A percentile compares a stretch with the other conserved stretches of the same genome.
These are phyloP conservation scores for Chiua sp. DNA, from an alignment of 1,284 basidiomycete species.

Conservation along the genomic window DNA sequence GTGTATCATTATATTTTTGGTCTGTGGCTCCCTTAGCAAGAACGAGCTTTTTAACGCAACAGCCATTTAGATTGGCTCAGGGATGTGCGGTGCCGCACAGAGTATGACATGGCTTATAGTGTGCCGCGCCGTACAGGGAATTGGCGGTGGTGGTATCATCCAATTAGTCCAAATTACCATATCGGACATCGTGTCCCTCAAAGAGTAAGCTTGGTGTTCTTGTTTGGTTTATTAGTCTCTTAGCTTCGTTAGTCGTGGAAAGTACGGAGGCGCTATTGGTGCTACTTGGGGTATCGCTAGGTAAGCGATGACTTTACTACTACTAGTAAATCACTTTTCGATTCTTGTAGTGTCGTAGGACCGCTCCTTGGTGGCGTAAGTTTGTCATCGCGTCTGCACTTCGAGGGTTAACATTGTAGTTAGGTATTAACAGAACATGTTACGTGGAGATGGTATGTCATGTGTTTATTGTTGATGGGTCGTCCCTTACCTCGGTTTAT, in stretches of 20 bases:
- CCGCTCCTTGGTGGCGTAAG: slow-evolving; percentile 45
- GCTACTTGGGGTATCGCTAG: slow-evolving; percentile 51
- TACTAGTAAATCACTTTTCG: background rate
- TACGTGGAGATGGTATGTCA: slow-evolving; percentile 41
- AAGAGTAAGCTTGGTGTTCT: slow-evolving; percentile 23
- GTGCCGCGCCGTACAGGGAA: slow-evolving; percentile 55
- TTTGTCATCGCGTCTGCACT: background rate
- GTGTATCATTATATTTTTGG: slow-evolving; percentile 45
- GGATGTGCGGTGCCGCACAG: slow-evolving; percentile 56
- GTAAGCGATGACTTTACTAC: slow-evolving; percentile 27
- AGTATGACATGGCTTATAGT: slow-evolving; percentile 52
- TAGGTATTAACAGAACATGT: slow-evolving; percentile 47
- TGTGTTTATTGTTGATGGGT: background rate
- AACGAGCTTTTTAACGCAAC: background rate
- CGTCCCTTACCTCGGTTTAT: slow-evolving; percentile 2
- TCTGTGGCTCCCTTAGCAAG: slow-evolving; percentile 21
- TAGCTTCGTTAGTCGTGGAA: slow-evolving; percentile 38
- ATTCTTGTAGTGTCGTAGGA: slow-evolving; percentile 44
- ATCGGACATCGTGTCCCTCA: slow-evolving; percentile 44
- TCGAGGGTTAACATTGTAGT: slow-evolving; percentile 18
- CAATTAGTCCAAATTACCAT: slow-evolving; percentile 45
- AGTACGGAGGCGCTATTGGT: slow-evolving; percentile 46
- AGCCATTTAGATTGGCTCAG: slow-evolving; percentile 45
- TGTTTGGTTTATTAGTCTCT: slow-evolving; percentile 11
- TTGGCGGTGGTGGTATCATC: slow-evolving; percentile 53